Evolutionary conservation across 1,284 basidiomycete genomes (phyloP).

Genomic region (Apiotrichum sp.): DNA sequence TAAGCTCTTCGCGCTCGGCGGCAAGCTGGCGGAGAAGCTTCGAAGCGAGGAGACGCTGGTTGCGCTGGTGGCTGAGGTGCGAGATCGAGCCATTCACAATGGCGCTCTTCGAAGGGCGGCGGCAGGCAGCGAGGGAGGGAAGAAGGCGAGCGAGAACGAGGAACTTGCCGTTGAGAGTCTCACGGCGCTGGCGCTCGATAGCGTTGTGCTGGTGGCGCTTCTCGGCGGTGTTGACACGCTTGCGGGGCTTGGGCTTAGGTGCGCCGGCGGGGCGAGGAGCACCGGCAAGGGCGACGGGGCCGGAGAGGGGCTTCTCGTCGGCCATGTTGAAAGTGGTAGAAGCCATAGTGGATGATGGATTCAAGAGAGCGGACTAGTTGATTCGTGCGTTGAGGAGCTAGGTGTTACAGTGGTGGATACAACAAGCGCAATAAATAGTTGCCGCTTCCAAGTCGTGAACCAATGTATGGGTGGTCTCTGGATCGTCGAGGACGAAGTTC

Average conservation of each 20-base stretch:
- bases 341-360: too few relatives aligned
- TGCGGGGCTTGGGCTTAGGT: conserved; percentile 59
- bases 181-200: conserved; percentile 81
- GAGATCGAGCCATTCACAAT: conserved; percentile 90
- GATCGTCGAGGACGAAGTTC: too few relatives aligned
- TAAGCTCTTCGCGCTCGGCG: conserved; percentile 68
- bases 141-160: conserved; percentile 76
- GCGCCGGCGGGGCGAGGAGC: conserved; percentile 19
- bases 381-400: too few relatives aligned
- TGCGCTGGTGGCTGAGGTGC: conserved; percentile 71
- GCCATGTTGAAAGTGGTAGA: too few relatives aligned
- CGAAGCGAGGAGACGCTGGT: conserved; percentile 69
- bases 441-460: background rate
- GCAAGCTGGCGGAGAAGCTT: conserved; percentile 69
- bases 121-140: conserved; percentile 79
- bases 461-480: background rate
- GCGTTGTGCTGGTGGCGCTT: conserved; percentile 91
- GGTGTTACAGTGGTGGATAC: conserved; percentile 1
- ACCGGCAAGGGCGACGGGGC: conserved; percentile 16
- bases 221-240: conserved; percentile 84
- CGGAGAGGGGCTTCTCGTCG: conserved; percentile 1
- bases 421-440: conserved; percentile 1
- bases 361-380: too few relatives aligned
- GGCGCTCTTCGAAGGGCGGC: conserved; percentile 85
- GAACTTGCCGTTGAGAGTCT: conserved; percentile 85